Evolutionary conservation across 2,329 filamentous ascomycete genomes (phyloP).

Genomic region (Rutstroemia sp.): DNA sequence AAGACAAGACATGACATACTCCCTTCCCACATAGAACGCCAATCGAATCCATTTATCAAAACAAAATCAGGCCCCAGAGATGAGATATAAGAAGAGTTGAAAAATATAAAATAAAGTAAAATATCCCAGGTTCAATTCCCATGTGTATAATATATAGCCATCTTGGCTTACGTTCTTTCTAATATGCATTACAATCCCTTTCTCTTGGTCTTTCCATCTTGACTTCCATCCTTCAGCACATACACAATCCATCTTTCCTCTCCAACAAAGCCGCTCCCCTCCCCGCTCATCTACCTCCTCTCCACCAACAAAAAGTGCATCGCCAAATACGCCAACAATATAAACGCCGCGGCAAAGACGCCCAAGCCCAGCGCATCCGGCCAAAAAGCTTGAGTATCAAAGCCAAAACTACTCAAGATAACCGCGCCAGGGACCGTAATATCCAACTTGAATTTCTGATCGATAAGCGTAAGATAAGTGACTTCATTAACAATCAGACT

Average conservation of each 20-base stretch:
- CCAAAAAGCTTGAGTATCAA: slow-evolving; percentile 83
- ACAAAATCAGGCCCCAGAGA: background rate
- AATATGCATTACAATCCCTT: background rate
- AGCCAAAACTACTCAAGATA: slow-evolving; percentile 91
- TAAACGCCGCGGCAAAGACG: slow-evolving; percentile 74
- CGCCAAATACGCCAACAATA: slow-evolving; percentile 79
- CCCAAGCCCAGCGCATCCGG: slow-evolving; percentile 73
- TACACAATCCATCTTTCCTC: background rate
- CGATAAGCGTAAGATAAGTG: slow-evolving; percentile 76
- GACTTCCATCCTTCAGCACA: too few species aligned
- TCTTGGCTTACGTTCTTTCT: background rate
- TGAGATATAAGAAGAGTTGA: background rate
- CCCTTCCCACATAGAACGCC: too few species aligned
- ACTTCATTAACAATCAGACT: slow-evolving; percentile 97
- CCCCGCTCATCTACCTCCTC: slow-evolving; percentile 50
- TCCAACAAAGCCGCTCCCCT: background rate
- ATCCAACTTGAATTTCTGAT: slow-evolving; percentile 92
- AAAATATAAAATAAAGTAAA: background rate
- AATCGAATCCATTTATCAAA: too few species aligned
- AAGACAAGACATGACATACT: too few species aligned
- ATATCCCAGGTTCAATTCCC: background rate
- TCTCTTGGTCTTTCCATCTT: too few species aligned
- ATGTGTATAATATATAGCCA: background rate
- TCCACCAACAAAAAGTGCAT: slow-evolving; percentile 94
- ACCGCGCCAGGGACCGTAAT: slow-evolving; percentile 93